Percentiles rank a stretch among this genome's conserved stretches.
Evolutionary conservation across 495 filamentous ascomycete genomes (phyloP).

Genomic region (Darksidea phi): DNA sequence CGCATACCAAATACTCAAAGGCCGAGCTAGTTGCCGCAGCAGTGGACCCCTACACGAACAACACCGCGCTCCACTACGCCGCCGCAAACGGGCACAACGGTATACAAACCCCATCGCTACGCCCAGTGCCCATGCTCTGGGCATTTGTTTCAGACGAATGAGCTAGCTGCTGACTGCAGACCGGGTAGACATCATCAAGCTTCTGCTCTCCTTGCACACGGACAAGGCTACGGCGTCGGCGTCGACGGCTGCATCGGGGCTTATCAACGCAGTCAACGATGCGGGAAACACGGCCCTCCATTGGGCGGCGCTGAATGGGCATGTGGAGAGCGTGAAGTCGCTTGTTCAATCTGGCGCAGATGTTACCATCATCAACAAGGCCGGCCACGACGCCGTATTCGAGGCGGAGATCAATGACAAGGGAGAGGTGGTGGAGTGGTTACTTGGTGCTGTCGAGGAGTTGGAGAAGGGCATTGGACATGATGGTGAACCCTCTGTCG

Average conservation of each 20-base stretch:
- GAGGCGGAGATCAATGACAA: conserved; percentile 75
- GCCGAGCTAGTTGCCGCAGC: conserved; percentile 62
- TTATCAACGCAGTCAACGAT: conserved; percentile 67
- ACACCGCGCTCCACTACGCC: conserved; percentile 79
- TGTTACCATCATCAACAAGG: conserved; percentile 69
- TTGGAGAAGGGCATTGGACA: conserved; percentile 50
- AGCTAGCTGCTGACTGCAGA: conserved; percentile 10
- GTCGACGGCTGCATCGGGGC: conserved; percentile 40
- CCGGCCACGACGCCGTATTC: conserved; percentile 81
- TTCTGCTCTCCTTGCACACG: conserved; percentile 39
- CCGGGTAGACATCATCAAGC: conserved; percentile 23
- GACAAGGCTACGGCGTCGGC: conserved; percentile 31
- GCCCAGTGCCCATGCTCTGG: background rate
- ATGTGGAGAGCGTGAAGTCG: conserved; percentile 72
- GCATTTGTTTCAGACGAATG: background rate
- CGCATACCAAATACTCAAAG: conserved; percentile 53
- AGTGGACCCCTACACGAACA: conserved; percentile 68
- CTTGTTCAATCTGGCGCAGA: conserved; percentile 74
- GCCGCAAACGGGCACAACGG: conserved; percentile 82
- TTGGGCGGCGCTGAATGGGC: conserved; percentile 88
- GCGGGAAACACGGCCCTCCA: conserved; percentile 87
- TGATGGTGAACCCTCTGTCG: conserved; percentile 40
- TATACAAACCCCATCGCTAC: conserved; percentile 41
- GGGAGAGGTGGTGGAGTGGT: conserved; percentile 64
- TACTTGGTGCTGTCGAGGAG: conserved; percentile 56